Percentiles rank a stretch among this genome's conserved stretches.
phyloP scores from a whole-genome alignment of 805 yeast genomes.

The Cyberlindnera suaveolens region DNA sequence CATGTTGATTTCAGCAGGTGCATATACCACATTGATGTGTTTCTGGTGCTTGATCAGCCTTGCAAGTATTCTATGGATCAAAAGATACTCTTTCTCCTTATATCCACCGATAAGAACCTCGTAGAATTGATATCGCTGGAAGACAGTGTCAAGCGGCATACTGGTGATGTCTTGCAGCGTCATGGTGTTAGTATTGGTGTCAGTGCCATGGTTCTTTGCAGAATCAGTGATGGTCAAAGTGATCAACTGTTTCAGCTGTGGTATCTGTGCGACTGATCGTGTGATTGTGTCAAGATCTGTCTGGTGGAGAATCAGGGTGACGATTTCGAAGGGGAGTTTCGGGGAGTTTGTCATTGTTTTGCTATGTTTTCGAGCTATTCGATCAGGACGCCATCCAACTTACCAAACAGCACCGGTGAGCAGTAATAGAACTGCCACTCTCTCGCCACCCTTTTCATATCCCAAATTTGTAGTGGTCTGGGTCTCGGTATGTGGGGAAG shows the following conservation, averaged over 20 bases:
- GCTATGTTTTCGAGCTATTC: background rate
- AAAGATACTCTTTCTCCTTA: slow-evolving; percentile 4
- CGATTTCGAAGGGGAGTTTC: slow-evolving; percentile 8
- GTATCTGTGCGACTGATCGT: slow-evolving; percentile 6
- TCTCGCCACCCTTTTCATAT: background rate
- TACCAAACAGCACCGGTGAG: no score
- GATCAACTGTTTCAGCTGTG: slow-evolving; percentile 9
- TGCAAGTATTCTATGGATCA: slow-evolving; percentile 9
- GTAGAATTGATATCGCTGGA: slow-evolving; percentile 13
- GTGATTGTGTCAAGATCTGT: slow-evolving; percentile 4
- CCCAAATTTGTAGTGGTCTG: slow-evolving; percentile 7
- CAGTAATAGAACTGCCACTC: no score
- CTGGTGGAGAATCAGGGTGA: slow-evolving; percentile 3
- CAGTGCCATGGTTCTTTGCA: background rate
- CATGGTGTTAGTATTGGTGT: background rate
- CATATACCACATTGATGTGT: slow-evolving; percentile 10
- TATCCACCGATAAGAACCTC: slow-evolving; percentile 7
- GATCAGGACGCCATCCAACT: no score
- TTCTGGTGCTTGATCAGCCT: slow-evolving; percentile 7
- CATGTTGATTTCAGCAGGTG: slow-evolving; percentile 11
- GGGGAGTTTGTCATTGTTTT: slow-evolving; percentile 1
- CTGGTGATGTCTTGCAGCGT: slow-evolving; percentile 8
- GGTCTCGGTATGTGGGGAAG: slow-evolving; percentile 1
- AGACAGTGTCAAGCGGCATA: slow-evolving; percentile 4
- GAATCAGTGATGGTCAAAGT: slow-evolving; percentile 8